These are phyloP conservation scores for Aspergillus costaricaensis DNA, from an alignment of 2,329 filamentous ascomycete genomes.

Conservation along the genomic window DNA sequence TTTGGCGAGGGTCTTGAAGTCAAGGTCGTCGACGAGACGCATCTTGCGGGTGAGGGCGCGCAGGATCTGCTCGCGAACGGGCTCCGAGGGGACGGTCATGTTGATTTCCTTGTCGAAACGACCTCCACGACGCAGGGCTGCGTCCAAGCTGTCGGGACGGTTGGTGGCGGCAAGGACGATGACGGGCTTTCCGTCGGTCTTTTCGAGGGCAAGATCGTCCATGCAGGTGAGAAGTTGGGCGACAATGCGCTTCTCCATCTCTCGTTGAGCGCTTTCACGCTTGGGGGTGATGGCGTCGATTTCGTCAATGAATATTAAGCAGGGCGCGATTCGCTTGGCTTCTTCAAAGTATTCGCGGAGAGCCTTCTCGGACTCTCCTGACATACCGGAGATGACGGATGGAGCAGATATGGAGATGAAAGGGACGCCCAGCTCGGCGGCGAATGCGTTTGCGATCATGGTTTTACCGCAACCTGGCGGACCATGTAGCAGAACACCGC, in stretches of 20 bases:
- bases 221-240: constrained; percentile 83
- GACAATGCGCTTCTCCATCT: constrained; percentile 87
- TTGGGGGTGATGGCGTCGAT: constrained; percentile 91
- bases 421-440: constrained; percentile 71
- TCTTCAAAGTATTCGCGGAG: constrained; percentile 84
- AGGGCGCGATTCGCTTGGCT: constrained; percentile 81
- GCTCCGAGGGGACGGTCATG: constrained; percentile 80
- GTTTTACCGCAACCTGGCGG: constrained; percentile 87
- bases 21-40: constrained; percentile 66
- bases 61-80: constrained; percentile 75
- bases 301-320: constrained; percentile 87
- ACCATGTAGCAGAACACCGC: constrained; percentile 76
- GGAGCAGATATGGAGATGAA: constrained; percentile 83
- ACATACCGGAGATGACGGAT: constrained; percentile 81
- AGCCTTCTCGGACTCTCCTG: constrained; percentile 84
- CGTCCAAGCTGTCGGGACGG: constrained; percentile 80
- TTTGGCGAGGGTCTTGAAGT: constrained; percentile 74
- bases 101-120: constrained; percentile 83
- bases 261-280: constrained; percentile 76
- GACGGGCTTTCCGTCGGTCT: constrained; percentile 73
- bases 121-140: constrained; percentile 71
- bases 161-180: constrained; percentile 92
- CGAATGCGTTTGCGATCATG: constrained; percentile 77
- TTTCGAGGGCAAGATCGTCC: constrained; percentile 73
- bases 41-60: constrained; percentile 69